Evolutionary conservation across 352 stramenopile species (phyloP), one percentile per base, ranked within the genome.

Genomic region (Phytophthora lateralis): DNA sequence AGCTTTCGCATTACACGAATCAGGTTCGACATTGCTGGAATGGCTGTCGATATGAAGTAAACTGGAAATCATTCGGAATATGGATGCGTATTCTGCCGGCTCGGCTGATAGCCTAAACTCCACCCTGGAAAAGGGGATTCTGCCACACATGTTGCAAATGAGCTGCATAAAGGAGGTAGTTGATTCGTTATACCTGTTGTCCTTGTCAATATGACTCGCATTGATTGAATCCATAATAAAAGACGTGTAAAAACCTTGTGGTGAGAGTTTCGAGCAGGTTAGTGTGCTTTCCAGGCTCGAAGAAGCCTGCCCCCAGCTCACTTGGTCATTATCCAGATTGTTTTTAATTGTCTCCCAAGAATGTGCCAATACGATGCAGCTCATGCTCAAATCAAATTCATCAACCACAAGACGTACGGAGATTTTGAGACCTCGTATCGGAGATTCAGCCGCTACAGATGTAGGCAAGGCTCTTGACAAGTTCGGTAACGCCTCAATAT

Each of bases 211-310:
- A n/a, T 39, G 8, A 18, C 17, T 54, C 43, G 4, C 10, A 3
- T 15, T 18, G 46, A 42, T 32, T 5, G 47, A 54, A 34, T 54
- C 32, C 30, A 54, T 14, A 8, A 34, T 37, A 7, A 54, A 29
- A 17, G 30, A 30, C 4, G 30, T 10, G 18, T 54, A 54, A 11
- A 26, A 54, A 11, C 14, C 18, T 11, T 30, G 47, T 20, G 2
- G 1, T 27, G n/a, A 21, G n/a, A 1, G 5, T 10, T 27, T 52
- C 6, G 9, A 27, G 14, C 44, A 15, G 1, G 24, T 21, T 7
- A 20, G 10, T 10, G 14, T 20, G 17, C 11, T 24, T 6, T 42
- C 45, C 29, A 15, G 14, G 2, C n/a, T 26, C 5, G 3, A 39
- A 17, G 30, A 54, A 39, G 46, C 15, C 30, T n/a, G n/a, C n/a